Evolutionary conservation across 371 early-diverging fungal genomes (phyloP), one percentile per base, ranked within the genome.

Genomic region (Saksenaea oblongispora): DNA sequence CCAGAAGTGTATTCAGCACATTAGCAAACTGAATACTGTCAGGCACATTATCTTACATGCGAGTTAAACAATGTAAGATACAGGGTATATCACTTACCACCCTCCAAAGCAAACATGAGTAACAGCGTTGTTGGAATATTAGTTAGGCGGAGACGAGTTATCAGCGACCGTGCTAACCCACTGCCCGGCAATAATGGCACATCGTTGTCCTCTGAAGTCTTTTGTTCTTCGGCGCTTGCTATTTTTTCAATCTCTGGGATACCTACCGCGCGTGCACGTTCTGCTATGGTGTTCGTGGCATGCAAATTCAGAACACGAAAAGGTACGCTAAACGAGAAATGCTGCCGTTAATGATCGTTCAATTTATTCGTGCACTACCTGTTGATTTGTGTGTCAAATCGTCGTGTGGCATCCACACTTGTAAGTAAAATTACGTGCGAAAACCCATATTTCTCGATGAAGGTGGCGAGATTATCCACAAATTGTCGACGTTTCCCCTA

Each of bases 101-200:
- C 93, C 76, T 92, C 93, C 63, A 86, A 78, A 14, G 86, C 91
- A 83, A 90, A 88, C 74, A 84, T 79, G 0, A 88, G 67, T 36
- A 89, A 58, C 24, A 85, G 69, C n/a, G 80, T 62, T n/a, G 84
- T 70, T 1, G 75, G 69, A 0, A 86, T 59, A 0, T 65, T 64
- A 5, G 67, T 60, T 11, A 73, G 66, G 56, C 76, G 66, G 34
- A 79, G 65, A 18, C 69, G 59, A 3, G 63, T 62, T 55, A 78
- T 83, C 14, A 89, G 58, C 7, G 78, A 71, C 34, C 75, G 59
- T 0, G 86, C 80, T 35, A 87, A 63, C 0, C 88, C 89, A 28
- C 84, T 77, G 26, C 84, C 87, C 17, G 83, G 84, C 44, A 88
- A 72, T 51, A 64, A 64, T 14, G 81, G 76, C 17, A 44, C 17